These are phyloP conservation scores for Penicillium sp. DNA, from an alignment of 2,329 filamentous ascomycete species.

Conservation along the genomic window DNA sequence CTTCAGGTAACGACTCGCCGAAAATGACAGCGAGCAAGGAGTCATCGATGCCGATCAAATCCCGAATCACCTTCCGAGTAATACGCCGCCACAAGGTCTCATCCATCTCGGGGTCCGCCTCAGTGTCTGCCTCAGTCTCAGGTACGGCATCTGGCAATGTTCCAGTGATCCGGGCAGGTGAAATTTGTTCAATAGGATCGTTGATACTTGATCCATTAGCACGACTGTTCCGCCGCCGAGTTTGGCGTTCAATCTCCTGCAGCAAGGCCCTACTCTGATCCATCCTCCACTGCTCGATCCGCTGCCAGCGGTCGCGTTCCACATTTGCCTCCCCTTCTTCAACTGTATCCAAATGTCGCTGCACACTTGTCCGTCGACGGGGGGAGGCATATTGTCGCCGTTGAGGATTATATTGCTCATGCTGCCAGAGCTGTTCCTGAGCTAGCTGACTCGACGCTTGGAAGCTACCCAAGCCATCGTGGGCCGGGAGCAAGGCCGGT, in stretches of 20 bases:
- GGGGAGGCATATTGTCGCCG: slow-evolving; percentile 49
- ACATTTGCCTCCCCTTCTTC: slow-evolving; percentile 59
- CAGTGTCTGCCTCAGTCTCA: slow-evolving; percentile 37
- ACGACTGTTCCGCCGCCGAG: slow-evolving; percentile 55
- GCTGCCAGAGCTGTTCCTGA: slow-evolving; percentile 85
- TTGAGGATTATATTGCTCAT: slow-evolving; percentile 79
- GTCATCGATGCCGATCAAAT: slow-evolving; percentile 90
- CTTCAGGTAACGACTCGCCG: slow-evolving; percentile 68
- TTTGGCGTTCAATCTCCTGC: slow-evolving; percentile 87
- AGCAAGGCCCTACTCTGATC: slow-evolving; percentile 85
- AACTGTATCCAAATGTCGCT: slow-evolving; percentile 57
- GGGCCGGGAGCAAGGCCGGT: slow-evolving; percentile 76
- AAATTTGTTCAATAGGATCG: slow-evolving; percentile 17
- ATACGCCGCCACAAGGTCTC: slow-evolving; percentile 78
- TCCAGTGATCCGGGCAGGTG: slow-evolving; percentile 35
- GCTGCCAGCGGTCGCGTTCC: slow-evolving; percentile 72
- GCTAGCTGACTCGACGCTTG: slow-evolving; percentile 61
- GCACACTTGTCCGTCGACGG: slow-evolving; percentile 57
- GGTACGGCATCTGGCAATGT: slow-evolving; percentile 56
- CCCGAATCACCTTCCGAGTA: slow-evolving; percentile 80
- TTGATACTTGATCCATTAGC: slow-evolving; percentile 24
- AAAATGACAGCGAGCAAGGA: slow-evolving; percentile 80
- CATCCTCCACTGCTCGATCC: slow-evolving; percentile 88
- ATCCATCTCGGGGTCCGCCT: slow-evolving; percentile 49
- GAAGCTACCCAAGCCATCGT: slow-evolving; percentile 91